Evolutionary conservation across 2,329 filamentous ascomycete genomes (phyloP), one percentile per base, ranked within the genome.

Genomic region (Whalleya microplaca): DNA sequence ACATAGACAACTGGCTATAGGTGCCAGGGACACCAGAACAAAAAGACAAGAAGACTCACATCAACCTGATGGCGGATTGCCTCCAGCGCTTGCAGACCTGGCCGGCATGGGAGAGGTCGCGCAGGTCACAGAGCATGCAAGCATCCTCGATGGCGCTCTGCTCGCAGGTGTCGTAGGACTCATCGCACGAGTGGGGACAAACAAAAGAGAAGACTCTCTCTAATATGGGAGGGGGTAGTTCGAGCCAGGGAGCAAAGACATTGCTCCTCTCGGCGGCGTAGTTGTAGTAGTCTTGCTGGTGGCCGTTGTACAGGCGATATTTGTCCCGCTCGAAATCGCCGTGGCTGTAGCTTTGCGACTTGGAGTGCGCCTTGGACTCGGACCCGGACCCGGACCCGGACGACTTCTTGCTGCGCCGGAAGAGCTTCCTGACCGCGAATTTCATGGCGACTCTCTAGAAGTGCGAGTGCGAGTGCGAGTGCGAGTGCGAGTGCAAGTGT

Each of bases 101-200:
- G 41, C 87, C 85, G 72, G 91, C 94, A 72, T 91, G 87, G 50
- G 92, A 86, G 53, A 97, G 83, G 73, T 97, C 92, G 64, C 93
- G 87, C 78, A 95, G 83, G 76, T 96, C 92, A 77, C 94, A 98
- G 64, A 96, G 86, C 90, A 95, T 94, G 77, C 94, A 98, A 54
- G 86, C 87, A 76, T 92, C 87, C 64, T 89, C 88, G 48, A 86
- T 83, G 64, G 89, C 86, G 57, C 89, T 91, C 67, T 90, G 84
- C 77, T 98, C 94, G 69, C 90, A 94, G 42, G 87, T 87, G 64
- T 91, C 88, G 73, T 95, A 96, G 57, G 82, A 87, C 70, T 87
- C 80, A 74, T 98, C 93, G 51, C 78, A 76, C 37, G 86, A 79
- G 74, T 98, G 94, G 7, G 93, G 93, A 67, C 93, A 97, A 54